Conservation (phyloP, 805 yeast species). For the Pichia heedii region DNA sequence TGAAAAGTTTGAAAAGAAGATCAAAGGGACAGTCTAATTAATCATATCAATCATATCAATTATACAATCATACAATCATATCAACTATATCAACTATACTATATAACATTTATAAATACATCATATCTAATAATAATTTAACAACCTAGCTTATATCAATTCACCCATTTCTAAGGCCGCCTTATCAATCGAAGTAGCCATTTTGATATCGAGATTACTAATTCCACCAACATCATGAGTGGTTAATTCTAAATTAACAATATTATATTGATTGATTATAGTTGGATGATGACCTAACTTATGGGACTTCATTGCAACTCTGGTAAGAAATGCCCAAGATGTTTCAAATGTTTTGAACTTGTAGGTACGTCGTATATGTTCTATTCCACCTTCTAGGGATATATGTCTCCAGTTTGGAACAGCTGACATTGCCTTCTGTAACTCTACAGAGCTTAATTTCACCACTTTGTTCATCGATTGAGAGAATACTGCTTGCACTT, state of each 20-base stretch:
- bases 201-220: slow-evolving; percentile 46
- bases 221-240: slow-evolving; percentile 56
- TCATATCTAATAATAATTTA: no score
- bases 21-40: no score
- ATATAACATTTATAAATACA: no score
- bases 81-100: no score
- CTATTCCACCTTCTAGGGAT: neutral
- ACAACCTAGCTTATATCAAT: no score
- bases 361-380: slow-evolving; percentile 21
- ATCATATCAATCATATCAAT: no score
- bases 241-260: slow-evolving; percentile 43
- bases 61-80: no score
- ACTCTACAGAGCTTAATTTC: neutral
- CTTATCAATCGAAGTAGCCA: slow-evolving; percentile 42
- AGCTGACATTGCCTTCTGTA: slow-evolving; percentile 7
- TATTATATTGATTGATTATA: slow-evolving; percentile 52
- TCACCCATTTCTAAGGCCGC: slow-evolving; percentile 20
- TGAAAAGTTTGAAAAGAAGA: slow-evolving; percentile 66
- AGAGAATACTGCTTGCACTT: no score
- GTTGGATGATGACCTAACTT: slow-evolving; percentile 63
- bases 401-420: slow-evolving; percentile 8
- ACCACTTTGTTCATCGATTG: neutral
- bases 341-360: slow-evolving; percentile 40
- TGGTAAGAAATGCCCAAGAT: slow-evolving; percentile 59
- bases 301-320: slow-evolving; percentile 50